phyloP scores from a whole-genome alignment of 257 asterid species.

The Penstemon newberryi region DNA sequence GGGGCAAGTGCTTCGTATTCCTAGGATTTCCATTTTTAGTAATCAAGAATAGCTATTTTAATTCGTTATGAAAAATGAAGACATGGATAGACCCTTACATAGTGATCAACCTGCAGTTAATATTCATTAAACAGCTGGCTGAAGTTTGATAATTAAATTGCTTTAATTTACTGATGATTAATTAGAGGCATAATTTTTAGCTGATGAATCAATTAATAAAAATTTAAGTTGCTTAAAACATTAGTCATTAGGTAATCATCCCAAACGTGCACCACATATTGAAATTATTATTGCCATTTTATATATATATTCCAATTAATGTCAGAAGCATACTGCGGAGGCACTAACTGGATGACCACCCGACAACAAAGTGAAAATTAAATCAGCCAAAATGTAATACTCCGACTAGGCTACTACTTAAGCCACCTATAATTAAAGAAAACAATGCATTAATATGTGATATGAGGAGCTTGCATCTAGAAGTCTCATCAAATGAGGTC shows the following conservation, averaged over 20 bases:
- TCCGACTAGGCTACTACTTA: no score
- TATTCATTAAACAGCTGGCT: background rate
- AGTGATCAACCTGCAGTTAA: background rate
- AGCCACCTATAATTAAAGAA: no score
- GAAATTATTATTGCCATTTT: background rate
- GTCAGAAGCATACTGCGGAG: background rate
- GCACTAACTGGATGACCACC: background rate
- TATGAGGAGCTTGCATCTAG: no score
- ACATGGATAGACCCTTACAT: conserved; percentile 15
- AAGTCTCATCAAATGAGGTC: no score
- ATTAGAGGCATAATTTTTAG: no score
- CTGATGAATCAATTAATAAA: no score
- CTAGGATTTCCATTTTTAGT: conserved; percentile 4
- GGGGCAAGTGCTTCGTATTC: conserved; percentile 23
- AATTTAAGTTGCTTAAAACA: no score
- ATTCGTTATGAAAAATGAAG: background rate
- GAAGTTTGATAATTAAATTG: background rate
- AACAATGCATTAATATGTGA: no score
- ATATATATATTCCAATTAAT: no score
- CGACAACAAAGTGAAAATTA: no score
- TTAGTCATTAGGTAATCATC: background rate
- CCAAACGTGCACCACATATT: background rate
- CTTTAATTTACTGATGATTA: background rate
- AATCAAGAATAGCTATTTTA: background rate
- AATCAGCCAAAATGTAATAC: no score